Evolutionary conservation across 257 asterid species (phyloP).

Genomic region (Eustoma russellianum): DNA sequence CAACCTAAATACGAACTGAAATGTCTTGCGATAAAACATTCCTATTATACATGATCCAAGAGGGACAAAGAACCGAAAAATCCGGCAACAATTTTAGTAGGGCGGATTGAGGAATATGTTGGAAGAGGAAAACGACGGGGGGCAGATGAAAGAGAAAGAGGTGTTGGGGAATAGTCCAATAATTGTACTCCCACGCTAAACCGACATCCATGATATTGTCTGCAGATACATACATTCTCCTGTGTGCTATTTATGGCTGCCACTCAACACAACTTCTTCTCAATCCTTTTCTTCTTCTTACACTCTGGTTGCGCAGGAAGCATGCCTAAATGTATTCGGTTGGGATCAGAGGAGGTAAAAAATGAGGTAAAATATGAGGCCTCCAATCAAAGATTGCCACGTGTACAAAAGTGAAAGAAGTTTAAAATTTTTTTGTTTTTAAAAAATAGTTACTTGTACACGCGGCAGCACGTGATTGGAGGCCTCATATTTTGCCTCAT

Average conservation of each 20-base stretch:
- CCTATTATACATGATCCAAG: too few relatives aligned
- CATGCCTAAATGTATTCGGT: too few relatives aligned
- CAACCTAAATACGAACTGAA: too few relatives aligned
- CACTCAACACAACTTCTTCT: constrained; percentile 15
- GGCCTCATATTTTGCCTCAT: too few relatives aligned
- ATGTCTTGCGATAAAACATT: too few relatives aligned
- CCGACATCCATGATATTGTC: constrained; percentile 80
- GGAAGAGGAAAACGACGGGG: constrained; percentile 26
- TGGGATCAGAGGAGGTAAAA: too few relatives aligned
- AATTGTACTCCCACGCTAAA: constrained; percentile 73
- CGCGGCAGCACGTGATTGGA: too few relatives aligned
- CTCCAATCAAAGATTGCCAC: too few relatives aligned
- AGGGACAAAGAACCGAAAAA: constrained; percentile 35
- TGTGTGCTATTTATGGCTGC: constrained; percentile 6
- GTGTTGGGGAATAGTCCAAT: constrained; percentile 27
- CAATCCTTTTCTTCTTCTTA: constrained; percentile 31
- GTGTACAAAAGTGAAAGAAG: too few relatives aligned
- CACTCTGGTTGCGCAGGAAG: constrained; percentile 29
- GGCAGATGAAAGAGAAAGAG: constrained; percentile 14
- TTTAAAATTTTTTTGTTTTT: too few relatives aligned
- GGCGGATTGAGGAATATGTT: constrained; percentile 27
- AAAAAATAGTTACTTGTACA: too few relatives aligned
- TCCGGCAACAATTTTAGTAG: constrained; percentile 50
- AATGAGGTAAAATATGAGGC: too few relatives aligned
- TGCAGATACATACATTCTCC: constrained; percentile 10